phyloP scores from a whole-genome alignment of 1,284 basidiomycete genomes.

The Cerioporus squamosus region DNA sequence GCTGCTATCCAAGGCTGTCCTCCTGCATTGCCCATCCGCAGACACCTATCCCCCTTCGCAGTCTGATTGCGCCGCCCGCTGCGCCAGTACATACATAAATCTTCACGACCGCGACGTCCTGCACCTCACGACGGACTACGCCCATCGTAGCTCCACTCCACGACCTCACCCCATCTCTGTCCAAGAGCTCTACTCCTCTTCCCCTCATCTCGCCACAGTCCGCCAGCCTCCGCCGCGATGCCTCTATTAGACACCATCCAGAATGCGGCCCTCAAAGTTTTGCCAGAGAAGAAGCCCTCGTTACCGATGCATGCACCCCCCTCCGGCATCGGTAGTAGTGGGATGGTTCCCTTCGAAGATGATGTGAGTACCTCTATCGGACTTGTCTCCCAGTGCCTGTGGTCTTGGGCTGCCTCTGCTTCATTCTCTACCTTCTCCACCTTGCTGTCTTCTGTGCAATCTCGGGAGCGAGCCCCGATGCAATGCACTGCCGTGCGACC shows the following conservation, averaged over 20 bases:
- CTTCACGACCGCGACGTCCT: not conserved
- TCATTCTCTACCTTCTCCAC: not conserved
- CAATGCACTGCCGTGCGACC: conserved; percentile 1
- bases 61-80: not conserved
- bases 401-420: too few species aligned
- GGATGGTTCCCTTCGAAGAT: conserved; percentile 67
- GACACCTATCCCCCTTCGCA: not conserved
- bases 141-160: conserved; percentile 4
- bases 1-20: conserved; percentile 20
- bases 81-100: conserved; percentile 1
- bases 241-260: conserved; percentile 34
- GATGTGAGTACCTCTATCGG: conserved; percentile 53
- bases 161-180: conserved; percentile 2
- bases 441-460: conserved; percentile 5
- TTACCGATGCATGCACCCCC: conserved; percentile 32
- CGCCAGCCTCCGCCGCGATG: conserved; percentile 22
- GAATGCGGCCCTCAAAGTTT: conserved; percentile 29
- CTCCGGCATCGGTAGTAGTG: conserved; percentile 51
- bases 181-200: not conserved
- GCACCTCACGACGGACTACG: conserved; percentile 12
- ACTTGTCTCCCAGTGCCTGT: conserved; percentile 12
- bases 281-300: conserved; percentile 33
- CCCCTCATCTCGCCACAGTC: not conserved
- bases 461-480: not conserved
- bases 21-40: conserved; percentile 22